Evolutionary conservation across 352 stramenopile species (phyloP).

Genomic region (Pythium brachiatum): DNA sequence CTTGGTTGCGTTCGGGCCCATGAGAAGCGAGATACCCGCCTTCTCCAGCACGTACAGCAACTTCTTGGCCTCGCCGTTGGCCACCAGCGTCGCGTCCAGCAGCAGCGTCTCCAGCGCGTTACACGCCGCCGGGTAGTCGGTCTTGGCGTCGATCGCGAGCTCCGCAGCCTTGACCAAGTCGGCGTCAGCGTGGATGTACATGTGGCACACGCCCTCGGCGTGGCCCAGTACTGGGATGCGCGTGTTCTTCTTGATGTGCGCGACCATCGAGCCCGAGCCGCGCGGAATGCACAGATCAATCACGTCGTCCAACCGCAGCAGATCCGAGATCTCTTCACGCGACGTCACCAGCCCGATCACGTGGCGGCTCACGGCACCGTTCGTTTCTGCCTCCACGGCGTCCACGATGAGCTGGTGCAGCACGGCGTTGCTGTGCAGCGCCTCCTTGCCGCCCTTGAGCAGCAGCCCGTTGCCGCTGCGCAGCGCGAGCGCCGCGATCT

Average conservation of each 20-base stretch:
- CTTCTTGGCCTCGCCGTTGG: conserved; percentile 61
- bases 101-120: conserved; percentile 98
- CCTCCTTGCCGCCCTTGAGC: conserved; percentile 97
- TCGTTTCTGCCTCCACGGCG: conserved; percentile 87
- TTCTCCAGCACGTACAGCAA: conserved; percentile 84
- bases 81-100: conserved; percentile 89
- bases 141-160: conserved; percentile 97
- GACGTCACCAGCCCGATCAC: conserved; percentile 95
- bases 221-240: conserved; percentile 98
- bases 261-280: conserved; percentile 94
- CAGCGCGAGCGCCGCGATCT: conserved; percentile 96
- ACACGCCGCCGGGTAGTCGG: conserved; percentile 97
- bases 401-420: conserved; percentile 94
- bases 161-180: conserved; percentile 81
- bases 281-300: conserved; percentile 99
- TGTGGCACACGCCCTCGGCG: conserved; percentile 97
- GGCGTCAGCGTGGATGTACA: conserved; percentile 95
- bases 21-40: conserved; percentile 92
- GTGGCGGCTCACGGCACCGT: conserved; percentile 87
- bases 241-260: conserved; percentile 96
- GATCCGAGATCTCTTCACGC: conserved; percentile 90
- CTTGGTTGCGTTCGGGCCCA: conserved; percentile 86
- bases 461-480: conserved; percentile 96
- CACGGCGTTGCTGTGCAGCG: conserved; percentile 84
- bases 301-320: conserved; percentile 94